These are phyloP conservation scores for Cyclotella sp. DNA, from an alignment of 108 stramenopile species.

Conservation along the genomic window DNA sequence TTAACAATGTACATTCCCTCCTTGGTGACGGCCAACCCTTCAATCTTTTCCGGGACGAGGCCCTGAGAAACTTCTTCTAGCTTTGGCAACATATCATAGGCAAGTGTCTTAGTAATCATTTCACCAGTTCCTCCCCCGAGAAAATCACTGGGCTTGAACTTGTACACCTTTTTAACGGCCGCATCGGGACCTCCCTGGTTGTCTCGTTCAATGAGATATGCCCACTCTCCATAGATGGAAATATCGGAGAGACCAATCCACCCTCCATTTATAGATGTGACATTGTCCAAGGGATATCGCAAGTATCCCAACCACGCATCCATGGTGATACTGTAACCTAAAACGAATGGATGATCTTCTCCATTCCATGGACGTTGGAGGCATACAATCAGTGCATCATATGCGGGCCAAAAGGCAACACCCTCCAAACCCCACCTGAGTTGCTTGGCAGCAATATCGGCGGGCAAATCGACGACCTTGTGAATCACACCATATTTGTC, in stretches of 20 bases:
- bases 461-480: slow-evolving; percentile 60
- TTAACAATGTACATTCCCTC: slow-evolving; percentile 66
- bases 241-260: slow-evolving; percentile 83
- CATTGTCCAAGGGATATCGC: slow-evolving; percentile 65
- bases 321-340: slow-evolving; percentile 48
- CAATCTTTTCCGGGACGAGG: slow-evolving; percentile 62
- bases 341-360: slow-evolving; percentile 52
- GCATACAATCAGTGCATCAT: slow-evolving; percentile 61
- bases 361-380: slow-evolving; percentile 58
- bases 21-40: slow-evolving; percentile 60
- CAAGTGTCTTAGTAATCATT: slow-evolving; percentile 52
- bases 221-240: slow-evolving; percentile 52
- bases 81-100: slow-evolving; percentile 50
- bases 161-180: slow-evolving; percentile 67
- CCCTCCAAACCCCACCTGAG: slow-evolving; percentile 77
- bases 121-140: too few species aligned
- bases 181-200: slow-evolving; percentile 77
- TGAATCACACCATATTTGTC: slow-evolving; percentile 47
- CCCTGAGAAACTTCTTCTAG: slow-evolving; percentile 33
- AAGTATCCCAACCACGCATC: slow-evolving; percentile 42
- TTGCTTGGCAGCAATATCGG: slow-evolving; percentile 44
- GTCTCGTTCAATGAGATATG: slow-evolving; percentile 77
- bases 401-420: slow-evolving; percentile 45
- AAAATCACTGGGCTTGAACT: slow-evolving; percentile 51
- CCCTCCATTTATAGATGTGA: slow-evolving; percentile 66